Conservation (phyloP, 768 basidiomycete genomes). For the Clitopilus hobsonii region DNA sequence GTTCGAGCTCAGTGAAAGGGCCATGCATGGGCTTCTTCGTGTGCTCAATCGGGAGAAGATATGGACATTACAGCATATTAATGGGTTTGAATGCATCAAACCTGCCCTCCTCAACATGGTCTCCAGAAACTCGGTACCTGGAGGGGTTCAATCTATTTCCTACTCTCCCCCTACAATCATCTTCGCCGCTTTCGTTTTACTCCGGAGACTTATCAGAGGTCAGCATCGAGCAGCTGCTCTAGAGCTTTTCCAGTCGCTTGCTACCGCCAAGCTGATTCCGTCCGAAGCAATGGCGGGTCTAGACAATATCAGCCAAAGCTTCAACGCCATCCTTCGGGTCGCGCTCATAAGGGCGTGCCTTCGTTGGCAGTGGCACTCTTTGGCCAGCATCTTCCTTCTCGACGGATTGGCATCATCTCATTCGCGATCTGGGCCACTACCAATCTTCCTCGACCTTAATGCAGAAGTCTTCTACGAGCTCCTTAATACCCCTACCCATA, state of each 20-base stretch:
- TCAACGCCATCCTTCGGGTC: slow-evolving; percentile 42
- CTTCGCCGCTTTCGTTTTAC: slow-evolving; percentile 34
- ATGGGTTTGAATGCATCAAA: slow-evolving; percentile 21
- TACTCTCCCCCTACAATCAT: slow-evolving; percentile 34
- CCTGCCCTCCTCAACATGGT: slow-evolving; percentile 26
- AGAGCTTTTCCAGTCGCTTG: slow-evolving; percentile 44
- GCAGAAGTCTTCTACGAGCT: slow-evolving; percentile 40
- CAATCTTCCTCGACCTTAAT: slow-evolving; percentile 27
- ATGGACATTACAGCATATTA: slow-evolving; percentile 12
- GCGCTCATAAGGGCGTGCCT: slow-evolving; percentile 48
- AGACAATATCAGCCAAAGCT: slow-evolving; percentile 32
- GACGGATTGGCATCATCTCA: slow-evolving; percentile 16
- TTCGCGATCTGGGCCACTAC: slow-evolving; percentile 11
- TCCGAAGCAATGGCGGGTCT: slow-evolving; percentile 36
- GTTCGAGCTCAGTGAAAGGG: slow-evolving; percentile 5
- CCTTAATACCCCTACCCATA: slow-evolving; percentile 27
- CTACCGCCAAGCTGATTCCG: slow-evolving; percentile 40
- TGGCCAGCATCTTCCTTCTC: slow-evolving; percentile 35
- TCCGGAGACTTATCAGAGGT: slow-evolving; percentile 35
- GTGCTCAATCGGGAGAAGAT: slow-evolving; percentile 13
- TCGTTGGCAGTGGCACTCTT: slow-evolving; percentile 47
- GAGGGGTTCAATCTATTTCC: slow-evolving; percentile 22
- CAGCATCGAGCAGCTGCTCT: slow-evolving; percentile 32
- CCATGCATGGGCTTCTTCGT: slow-evolving; percentile 10
- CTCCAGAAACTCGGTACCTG: slow-evolving; percentile 16